Conservation (phyloP, 2,329 filamentous ascomycete species). For the Colletotrichum magnum region DNA sequence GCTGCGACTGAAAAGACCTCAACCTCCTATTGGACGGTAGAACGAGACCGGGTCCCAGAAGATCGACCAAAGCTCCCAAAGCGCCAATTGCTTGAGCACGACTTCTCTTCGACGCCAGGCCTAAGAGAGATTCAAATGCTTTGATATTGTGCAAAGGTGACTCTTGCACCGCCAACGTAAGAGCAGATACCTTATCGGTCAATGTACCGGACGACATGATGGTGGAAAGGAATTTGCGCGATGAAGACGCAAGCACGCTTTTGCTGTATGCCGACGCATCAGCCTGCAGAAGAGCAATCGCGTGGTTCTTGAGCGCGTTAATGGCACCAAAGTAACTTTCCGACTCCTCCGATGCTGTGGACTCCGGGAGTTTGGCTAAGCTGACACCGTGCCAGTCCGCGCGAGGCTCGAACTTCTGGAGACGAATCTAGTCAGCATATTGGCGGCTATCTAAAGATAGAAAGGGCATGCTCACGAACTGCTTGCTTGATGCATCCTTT, state of each 20-base stretch:
- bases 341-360: slow-evolving; percentile 59
- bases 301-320: slow-evolving; percentile 75
- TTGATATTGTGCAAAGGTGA: slow-evolving; percentile 94
- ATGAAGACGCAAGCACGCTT: slow-evolving; percentile 84
- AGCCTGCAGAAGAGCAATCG: slow-evolving; percentile 79
- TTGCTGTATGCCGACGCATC: slow-evolving; percentile 84
- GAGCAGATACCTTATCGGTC: slow-evolving; percentile 94
- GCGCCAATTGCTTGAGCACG: slow-evolving; percentile 93
- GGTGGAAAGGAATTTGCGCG: slow-evolving; percentile 95
- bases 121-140: slow-evolving; percentile 87
- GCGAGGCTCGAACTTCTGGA: slow-evolving; percentile 69
- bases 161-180: slow-evolving; percentile 95
- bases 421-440: slow-evolving; percentile 16
- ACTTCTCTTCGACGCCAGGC: slow-evolving; percentile 91
- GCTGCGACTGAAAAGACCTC: slow-evolving; percentile 83
- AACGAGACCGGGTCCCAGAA: slow-evolving; percentile 89
- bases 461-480: slow-evolving; percentile 40
- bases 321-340: slow-evolving; percentile 60
- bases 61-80: slow-evolving; percentile 93
- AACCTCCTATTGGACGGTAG: slow-evolving; percentile 87
- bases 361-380: slow-evolving; percentile 59
- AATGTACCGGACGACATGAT: slow-evolving; percentile 98
- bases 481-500: slow-evolving; percentile 59
- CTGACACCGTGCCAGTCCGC: slow-evolving; percentile 69
- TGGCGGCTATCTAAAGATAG: not conserved